Percentiles rank a stretch among this genome's conserved stretches.
Evolutionary conservation across 371 early-diverging fungal genomes (phyloP).

Genomic region (Blastocladiella emersonii): DNA sequence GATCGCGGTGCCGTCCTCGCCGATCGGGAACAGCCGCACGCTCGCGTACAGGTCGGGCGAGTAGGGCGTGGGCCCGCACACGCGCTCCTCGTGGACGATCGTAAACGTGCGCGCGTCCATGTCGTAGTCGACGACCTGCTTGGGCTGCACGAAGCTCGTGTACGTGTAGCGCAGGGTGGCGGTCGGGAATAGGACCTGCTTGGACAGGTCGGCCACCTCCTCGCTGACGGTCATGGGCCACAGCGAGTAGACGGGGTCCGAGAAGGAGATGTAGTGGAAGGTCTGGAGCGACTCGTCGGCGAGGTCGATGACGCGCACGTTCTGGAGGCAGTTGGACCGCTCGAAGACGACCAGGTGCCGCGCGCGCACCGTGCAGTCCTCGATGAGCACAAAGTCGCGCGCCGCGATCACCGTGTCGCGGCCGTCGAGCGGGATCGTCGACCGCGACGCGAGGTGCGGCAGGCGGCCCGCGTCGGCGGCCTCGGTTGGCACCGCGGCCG

Average conservation of each 20-base stretch:
- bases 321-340: conserved; percentile 41
- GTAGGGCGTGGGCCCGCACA: conserved; percentile 13
- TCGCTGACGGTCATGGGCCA: conserved; percentile 26
- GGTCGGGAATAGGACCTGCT: conserved; percentile 20
- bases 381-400: conserved; percentile 39
- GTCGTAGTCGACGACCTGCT: conserved; percentile 40
- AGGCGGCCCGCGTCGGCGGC: too few relatives aligned
- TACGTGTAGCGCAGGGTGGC: conserved; percentile 24
- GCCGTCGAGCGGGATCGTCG: background rate
- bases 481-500: too few relatives aligned
- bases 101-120: conserved; percentile 26
- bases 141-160: conserved; percentile 36
- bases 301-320: conserved; percentile 32
- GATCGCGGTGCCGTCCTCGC: conserved; percentile 37
- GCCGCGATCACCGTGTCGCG: conserved; percentile 34
- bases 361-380: conserved; percentile 31
- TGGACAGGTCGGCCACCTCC: conserved; percentile 28
- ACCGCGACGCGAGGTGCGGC: too few relatives aligned
- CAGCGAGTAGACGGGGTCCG: conserved; percentile 37
- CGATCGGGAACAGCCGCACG: conserved; percentile 31
- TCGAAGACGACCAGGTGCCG: conserved; percentile 40
- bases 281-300: conserved; percentile 19
- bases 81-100: conserved; percentile 32
- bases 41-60: conserved; percentile 19
- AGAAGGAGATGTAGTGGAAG: conserved; percentile 44